Conservation (phyloP, 2,329 filamentous ascomycete species). For the Pestalotiopsis fici region DNA sequence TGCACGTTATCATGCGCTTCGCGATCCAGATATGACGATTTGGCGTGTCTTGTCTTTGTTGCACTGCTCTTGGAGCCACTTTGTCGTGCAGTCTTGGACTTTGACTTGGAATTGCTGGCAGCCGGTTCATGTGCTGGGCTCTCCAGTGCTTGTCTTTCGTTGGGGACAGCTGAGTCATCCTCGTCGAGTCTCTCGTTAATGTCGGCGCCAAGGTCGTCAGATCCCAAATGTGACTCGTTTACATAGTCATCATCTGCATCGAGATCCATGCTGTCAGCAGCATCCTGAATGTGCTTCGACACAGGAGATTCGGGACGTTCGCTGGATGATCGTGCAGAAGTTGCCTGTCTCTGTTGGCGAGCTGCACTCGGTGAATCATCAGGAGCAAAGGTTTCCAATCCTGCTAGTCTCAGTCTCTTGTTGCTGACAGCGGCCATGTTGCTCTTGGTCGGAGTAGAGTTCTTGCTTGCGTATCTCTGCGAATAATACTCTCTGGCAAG, state of each 20-base stretch:
- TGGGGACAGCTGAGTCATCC: not conserved
- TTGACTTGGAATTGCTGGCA: not conserved
- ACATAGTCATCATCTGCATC: slow-evolving; percentile 1
- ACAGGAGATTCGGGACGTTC: not conserved
- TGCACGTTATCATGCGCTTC: slow-evolving; percentile 12
- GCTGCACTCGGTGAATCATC: slow-evolving; percentile 8
- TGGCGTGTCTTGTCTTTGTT: slow-evolving; percentile 25
- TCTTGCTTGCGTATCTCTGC: slow-evolving; percentile 15
- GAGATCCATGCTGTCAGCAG: slow-evolving; percentile 2
- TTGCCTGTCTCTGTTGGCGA: slow-evolving; percentile 8
- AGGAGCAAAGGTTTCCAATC: not conserved
- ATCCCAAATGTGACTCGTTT: not conserved
- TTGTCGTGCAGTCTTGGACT: slow-evolving; percentile 17
- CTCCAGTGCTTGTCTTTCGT: not conserved
- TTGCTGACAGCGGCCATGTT: not conserved
- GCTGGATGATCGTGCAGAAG: not conserved
- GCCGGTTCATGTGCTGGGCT: not conserved
- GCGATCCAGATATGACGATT: slow-evolving; percentile 22
- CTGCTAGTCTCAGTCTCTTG: not conserved
- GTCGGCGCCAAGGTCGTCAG: slow-evolving; percentile 10
- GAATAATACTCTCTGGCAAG: slow-evolving; percentile 24
- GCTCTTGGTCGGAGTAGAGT: not conserved
- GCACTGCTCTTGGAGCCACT: slow-evolving; percentile 18
- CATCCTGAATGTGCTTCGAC: slow-evolving; percentile 3
- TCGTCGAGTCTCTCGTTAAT: not conserved